Evolutionary conservation across 163 green algal genomes (phyloP).

Genomic region (Trebouxiophyceae sp.): DNA sequence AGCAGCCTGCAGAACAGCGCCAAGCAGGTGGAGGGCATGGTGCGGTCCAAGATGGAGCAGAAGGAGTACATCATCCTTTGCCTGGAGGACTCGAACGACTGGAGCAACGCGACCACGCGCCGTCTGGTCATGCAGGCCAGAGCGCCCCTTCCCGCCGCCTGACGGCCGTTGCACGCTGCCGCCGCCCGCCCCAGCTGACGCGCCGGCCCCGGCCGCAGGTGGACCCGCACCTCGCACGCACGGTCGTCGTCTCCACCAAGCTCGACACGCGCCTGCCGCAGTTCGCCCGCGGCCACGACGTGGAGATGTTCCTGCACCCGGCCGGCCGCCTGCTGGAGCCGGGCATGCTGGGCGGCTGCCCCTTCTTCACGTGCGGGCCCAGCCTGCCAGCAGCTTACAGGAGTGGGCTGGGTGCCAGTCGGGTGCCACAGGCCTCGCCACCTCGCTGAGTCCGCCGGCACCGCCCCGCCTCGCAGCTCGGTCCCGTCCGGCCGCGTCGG

Average conservation of each 20-base stretch:
- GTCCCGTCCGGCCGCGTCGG: constrained; percentile 88
- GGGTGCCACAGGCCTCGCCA: too few relatives aligned
- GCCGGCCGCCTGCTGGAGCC: constrained; percentile 57
- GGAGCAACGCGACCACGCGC: constrained; percentile 90
- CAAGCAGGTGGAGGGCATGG: constrained; percentile 79
- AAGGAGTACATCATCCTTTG: constrained; percentile 93
- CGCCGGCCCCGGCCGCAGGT: constrained; percentile 52
- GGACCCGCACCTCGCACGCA: constrained; percentile 78
- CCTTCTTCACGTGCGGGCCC: constrained; percentile 88
- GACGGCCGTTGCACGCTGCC: too few relatives aligned
- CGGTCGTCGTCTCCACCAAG: constrained; percentile 95
- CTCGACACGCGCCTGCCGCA: constrained; percentile 90
- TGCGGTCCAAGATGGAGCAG: constrained; percentile 77
- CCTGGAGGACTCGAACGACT: constrained; percentile 91
- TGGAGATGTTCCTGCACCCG: constrained; percentile 83
- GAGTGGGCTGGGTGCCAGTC: too few relatives aligned
- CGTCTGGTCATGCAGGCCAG: constrained; percentile 82
- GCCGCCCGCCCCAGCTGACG: too few relatives aligned
- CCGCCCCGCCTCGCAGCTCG: constrained; percentile 43
- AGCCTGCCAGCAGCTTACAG: too few relatives aligned
- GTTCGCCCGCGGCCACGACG: constrained; percentile 76
- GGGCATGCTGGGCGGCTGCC: constrained; percentile 77
- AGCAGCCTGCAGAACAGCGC: constrained; percentile 55
- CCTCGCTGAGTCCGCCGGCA: too few relatives aligned
- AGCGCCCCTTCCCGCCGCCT: too few relatives aligned